Base-by-base conservation (phyloP, 176 grass and related monocot genomes). In the Aegilops umbellulata region DNA sequence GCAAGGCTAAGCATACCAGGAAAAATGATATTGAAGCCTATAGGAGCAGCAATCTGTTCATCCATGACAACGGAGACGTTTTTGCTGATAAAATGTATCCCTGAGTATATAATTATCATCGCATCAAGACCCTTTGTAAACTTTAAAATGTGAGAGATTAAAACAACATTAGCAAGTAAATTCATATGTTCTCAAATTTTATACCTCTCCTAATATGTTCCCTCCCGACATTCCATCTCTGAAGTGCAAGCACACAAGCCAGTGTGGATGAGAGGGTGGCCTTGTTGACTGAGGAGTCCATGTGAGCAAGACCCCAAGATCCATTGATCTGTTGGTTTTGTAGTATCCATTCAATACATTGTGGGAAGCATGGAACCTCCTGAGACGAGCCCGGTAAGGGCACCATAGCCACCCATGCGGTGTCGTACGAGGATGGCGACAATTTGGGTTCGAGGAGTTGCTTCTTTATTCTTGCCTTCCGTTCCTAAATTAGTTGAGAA, bases 401-500 rank as follows among this genome's bases (percentile, higher is more conserved):
- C 12, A 97, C 95, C 95, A 95, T 95, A 15, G 95, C 91, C 46
- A 95, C 89, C 95, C 95, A 97, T 46, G 95, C 91, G 0, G 93
- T 93, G 85, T 95, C 95, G 23, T 97, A 97, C 0, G 80, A 69
- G 74, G 95, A 97, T 25, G 82, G 35, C 1, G 39, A 47, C 14
- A 86, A 31, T 44, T 92, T 34, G 2, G 76, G 41, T 63, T 41
- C 70, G 11, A 32, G 70, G 62, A 97, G 84, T 31, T 95, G 82
- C 41, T 87, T 73, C 60, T 81, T 93, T 82, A 95, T 97, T 88
- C 82, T 91, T 47, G 19, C 63, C 29, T 87, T 85, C 15, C 47
- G 64, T 73, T 88, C 89, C 73, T 70, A 22, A 69, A 3, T 35
- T 36, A 35, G 9, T 39, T 38, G 32, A 70, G 4, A 70, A 20